Evolutionary conservation across 129 eudicot genomes (phyloP), one percentile per base, ranked within the genome.

Genomic region (Chrysanthemum makinoi): DNA sequence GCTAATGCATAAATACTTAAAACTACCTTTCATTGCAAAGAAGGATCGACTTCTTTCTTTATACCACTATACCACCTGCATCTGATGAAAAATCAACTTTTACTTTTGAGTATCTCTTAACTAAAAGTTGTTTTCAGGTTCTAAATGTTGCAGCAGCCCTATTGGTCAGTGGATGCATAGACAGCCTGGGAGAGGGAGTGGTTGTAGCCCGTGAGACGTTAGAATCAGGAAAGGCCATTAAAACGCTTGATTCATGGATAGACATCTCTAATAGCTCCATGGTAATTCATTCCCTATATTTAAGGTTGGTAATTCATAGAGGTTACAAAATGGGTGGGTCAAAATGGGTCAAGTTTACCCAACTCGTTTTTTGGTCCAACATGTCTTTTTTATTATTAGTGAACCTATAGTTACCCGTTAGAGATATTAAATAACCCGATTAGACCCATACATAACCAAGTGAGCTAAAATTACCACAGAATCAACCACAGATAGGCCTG

Each of bases 401-500:
- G 44, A 35, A 35, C 44, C 44, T 35, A 9, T 6, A 35, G 6
- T 35, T 35, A 35, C 44, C 5, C 9, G 10, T 35, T 35, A 35
- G 44, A 35, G 44, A 35, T 5, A 35, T 5, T 5, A 6, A 0
- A 33, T 33, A 33, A 33, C 39, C 39, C 39, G 39, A 33, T 33
- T 33, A 33, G 39, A 6, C 44, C 44, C 44, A 35, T 35, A 35
- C 44, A 35, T 6, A 35, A 35, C 44, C 44, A 35, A 35, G 44
- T 5, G 44, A 35, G 44, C 75, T 78, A 85, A 69, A 73, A 80
- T 83, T 81, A 93, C 98, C 98, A 93, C 98, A 75, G 89, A 82
- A 83, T 93, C 98, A 70, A 93, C 86, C 79, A 93, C 75, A 26
- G 96, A 88, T 49, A 93, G 83, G 65, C 98, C 96, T 66, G 96